Percentiles rank a stretch among this genome's conserved stretches.
phyloP scores from a whole-genome alignment of 2,329 filamentous ascomycete genomes.

The Curvularia verruculosa region DNA sequence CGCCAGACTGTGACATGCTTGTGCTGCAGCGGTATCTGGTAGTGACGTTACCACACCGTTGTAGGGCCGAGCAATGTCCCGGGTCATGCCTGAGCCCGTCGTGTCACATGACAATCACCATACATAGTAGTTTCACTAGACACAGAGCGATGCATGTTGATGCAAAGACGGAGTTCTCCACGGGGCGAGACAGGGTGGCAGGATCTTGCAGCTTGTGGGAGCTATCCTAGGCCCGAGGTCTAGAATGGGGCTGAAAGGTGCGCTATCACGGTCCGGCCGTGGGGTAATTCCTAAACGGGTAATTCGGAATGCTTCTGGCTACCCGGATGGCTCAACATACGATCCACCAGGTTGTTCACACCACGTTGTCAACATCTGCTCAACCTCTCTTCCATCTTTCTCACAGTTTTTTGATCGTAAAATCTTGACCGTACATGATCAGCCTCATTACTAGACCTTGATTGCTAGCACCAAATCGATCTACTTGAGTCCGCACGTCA shows the following conservation, averaged over 20 bases:
- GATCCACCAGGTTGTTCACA: background rate
- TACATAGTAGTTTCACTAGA: background rate
- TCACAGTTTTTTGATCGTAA: too few relatives aligned
- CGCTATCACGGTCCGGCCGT: background rate
- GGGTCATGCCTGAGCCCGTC: background rate
- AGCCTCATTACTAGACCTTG: background rate
- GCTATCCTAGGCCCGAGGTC: background rate
- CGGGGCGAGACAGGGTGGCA: background rate
- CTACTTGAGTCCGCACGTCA: background rate
- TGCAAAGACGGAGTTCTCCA: background rate
- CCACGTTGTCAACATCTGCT: background rate
- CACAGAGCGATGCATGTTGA: background rate
- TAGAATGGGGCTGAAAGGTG: background rate
- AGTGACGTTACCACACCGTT: background rate
- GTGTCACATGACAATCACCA: background rate
- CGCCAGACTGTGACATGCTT: background rate
- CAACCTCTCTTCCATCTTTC: too few relatives aligned
- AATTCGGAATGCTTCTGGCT: background rate
- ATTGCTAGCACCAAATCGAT: background rate
- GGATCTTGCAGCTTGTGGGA: background rate
- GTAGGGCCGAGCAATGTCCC: constrained; percentile 1
- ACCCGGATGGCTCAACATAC: constrained; percentile 1
- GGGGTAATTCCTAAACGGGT: background rate
- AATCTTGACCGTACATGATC: background rate
- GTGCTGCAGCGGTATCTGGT: background rate